Evolutionary conservation across 805 yeast genomes (phyloP).

Genomic region (Wickerhamomyces kurtzmanii): DNA sequence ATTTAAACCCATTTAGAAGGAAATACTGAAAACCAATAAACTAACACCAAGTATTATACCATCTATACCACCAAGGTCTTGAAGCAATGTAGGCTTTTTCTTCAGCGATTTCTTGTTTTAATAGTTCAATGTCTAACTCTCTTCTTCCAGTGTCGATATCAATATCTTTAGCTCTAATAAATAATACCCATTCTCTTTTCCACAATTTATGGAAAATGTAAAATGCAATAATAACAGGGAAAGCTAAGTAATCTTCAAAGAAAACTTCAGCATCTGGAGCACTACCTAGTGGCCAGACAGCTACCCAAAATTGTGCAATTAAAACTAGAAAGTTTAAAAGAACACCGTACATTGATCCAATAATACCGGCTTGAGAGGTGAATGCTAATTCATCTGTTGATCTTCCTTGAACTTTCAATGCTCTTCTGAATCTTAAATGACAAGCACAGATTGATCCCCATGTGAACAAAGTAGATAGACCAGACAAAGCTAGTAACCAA

Average conservation of each 20-base stretch:
- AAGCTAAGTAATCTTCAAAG: conserved; percentile 31
- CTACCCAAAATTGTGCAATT: conserved; percentile 37
- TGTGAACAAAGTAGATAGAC: conserved; percentile 36
- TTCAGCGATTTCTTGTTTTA: conserved; percentile 47
- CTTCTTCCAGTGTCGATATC: conserved; percentile 60
- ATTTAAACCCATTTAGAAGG: too few species aligned
- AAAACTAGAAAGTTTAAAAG: conserved; percentile 25
- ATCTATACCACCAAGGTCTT: conserved; percentile 36
- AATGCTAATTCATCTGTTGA: conserved; percentile 29
- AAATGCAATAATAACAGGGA: conserved; percentile 26
- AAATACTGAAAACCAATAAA: too few species aligned
- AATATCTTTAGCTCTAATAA: conserved; percentile 35
- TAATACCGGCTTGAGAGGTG: conserved; percentile 30
- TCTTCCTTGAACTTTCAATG: conserved; percentile 32
- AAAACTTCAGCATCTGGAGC: conserved; percentile 22
- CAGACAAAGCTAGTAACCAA: conserved; percentile 41
- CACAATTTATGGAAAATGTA: conserved; percentile 33
- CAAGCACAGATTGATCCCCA: conserved; percentile 38
- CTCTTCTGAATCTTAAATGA: conserved; percentile 35
- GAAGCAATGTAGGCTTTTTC: conserved; percentile 39
- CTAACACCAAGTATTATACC: conserved; percentile 49
- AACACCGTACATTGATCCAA: conserved; percentile 31
- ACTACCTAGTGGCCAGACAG: conserved; percentile 33
- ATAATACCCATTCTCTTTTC: conserved; percentile 29
- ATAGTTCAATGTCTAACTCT: conserved; percentile 43